Evolutionary conservation across 176 grass and related monocot species (phyloP).

Genomic region (Urochloa ruziziensis): DNA sequence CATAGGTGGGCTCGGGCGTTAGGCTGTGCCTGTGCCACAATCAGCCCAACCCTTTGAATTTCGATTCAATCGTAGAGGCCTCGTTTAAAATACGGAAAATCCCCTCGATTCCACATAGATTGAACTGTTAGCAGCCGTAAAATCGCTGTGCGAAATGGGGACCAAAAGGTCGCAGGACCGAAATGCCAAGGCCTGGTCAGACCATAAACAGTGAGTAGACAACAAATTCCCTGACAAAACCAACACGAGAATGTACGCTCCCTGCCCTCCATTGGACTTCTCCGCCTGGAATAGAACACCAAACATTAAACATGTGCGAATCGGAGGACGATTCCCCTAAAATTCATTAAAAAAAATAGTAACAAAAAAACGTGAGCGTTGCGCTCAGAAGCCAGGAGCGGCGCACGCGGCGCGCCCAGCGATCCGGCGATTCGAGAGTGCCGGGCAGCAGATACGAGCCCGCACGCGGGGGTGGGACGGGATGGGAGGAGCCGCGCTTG

Average conservation of each 20-base stretch:
- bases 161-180: neutral
- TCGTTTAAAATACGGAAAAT: neutral
- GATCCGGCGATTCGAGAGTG: neutral
- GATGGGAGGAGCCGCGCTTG: neutral
- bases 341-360: too few species aligned
- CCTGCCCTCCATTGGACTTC: neutral
- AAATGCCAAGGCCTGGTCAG: neutral
- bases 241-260: neutral
- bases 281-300: neutral
- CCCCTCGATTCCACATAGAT: neutral
- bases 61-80: neutral
- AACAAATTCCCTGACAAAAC: neutral
- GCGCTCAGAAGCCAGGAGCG: too few species aligned
- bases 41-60: neutral
- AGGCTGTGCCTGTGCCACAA: too few species aligned
- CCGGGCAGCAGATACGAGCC: neutral
- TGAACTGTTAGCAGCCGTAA: neutral
- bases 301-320: neutral
- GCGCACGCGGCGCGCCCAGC: too few species aligned
- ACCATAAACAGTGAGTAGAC: neutral
- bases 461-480: too few species aligned
- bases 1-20: neutral
- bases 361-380: neutral
- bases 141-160: neutral
- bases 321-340: neutral